Evolutionary conservation across 169 alveolate genomes (phyloP), one percentile per base, ranked within the genome.

Genomic region (Plasmodium falciparum): DNA sequence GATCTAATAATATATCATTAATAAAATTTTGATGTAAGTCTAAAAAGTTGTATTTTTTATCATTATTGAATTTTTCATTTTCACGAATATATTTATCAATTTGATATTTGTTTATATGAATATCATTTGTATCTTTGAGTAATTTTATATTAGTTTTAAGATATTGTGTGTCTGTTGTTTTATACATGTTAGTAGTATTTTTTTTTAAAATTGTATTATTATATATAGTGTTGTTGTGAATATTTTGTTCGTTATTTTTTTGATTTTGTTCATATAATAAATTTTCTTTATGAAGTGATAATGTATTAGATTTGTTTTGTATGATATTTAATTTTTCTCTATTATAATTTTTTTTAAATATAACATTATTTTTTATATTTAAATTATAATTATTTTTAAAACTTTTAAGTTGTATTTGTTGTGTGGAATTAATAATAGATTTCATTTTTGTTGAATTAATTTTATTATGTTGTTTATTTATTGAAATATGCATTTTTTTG

Each of bases 1-100:
- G 54, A 33, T 80, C 49, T 69, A 72, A 67, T 59, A 80, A 50
- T 26, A 80, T 54, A 56, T 67, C 67, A 47, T 11, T 80, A 5
- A 67, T 47, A 45, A 67, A 29, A 8, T 47, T 52, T 22, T 80
- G 67, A 52, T 69, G 66, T 3, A 58, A 15, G 39, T 80, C 49
- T 49, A 15, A 56, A 71, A 69, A 69, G 39, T 2, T 56, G 62
- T 26, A 45, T 69, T 67, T 33, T 33, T 80, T 63, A 26, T 63
- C 83, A 20, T 67, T 69, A 26, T 49, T 20, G 12, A 59, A 47
- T 61, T 26, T 69, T 54, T 67, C 73, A 2, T 62, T 54, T 66
- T 52, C 63, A 12, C 26, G 33, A 65, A 65, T 63, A 49, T 33
- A 43, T 2, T 80, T 33, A 65, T 66, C 58, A 17, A 58, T 43